phyloP scores from a whole-genome alignment of 257 asterid species.

The Nicotiana tomentosiformis region DNA sequence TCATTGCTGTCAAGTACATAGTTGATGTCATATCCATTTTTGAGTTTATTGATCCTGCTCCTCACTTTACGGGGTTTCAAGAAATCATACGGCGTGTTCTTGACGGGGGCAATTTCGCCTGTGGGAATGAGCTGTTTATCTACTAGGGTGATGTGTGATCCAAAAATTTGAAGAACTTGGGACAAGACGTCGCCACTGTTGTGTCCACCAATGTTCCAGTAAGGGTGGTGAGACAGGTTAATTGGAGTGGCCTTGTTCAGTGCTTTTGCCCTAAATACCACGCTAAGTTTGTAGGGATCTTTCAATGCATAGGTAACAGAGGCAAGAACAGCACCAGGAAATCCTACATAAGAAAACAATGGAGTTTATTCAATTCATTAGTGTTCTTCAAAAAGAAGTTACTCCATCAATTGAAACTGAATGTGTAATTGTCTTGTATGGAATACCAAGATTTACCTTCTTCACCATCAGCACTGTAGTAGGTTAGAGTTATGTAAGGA shows the following conservation, averaged over 20 bases:
- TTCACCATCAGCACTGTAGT: conserved; percentile 23
- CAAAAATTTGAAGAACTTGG: conserved; percentile 20
- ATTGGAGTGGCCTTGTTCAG: conserved; percentile 26
- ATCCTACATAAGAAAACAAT: conserved; percentile 12
- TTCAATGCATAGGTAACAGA: conserved; percentile 9
- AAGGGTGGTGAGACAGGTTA: conserved; percentile 23
- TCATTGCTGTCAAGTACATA: conserved; percentile 10
- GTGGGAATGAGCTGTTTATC: conserved; percentile 4
- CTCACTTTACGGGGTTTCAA: conserved; percentile 7
- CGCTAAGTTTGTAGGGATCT: conserved; percentile 4
- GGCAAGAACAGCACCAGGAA: conserved; percentile 22
- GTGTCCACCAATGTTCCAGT: conserved; percentile 26
- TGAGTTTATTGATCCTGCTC: conserved; percentile 5
- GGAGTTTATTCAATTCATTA: background rate
- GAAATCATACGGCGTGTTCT: conserved; percentile 21
- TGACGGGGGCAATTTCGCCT: conserved; percentile 8
- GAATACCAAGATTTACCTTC: background rate
- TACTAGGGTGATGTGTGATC: conserved; percentile 9
- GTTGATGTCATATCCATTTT: conserved; percentile 19
- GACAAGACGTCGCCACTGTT: conserved; percentile 17
- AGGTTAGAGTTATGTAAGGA: conserved; percentile 15
- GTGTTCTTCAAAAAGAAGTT: background rate
- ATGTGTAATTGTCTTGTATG: no score
- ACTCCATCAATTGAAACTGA: background rate
- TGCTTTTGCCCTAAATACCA: conserved; percentile 17